phyloP scores from a whole-genome alignment of 2,329 filamentous ascomycete species.

The Aspergillus fumigatus region DNA sequence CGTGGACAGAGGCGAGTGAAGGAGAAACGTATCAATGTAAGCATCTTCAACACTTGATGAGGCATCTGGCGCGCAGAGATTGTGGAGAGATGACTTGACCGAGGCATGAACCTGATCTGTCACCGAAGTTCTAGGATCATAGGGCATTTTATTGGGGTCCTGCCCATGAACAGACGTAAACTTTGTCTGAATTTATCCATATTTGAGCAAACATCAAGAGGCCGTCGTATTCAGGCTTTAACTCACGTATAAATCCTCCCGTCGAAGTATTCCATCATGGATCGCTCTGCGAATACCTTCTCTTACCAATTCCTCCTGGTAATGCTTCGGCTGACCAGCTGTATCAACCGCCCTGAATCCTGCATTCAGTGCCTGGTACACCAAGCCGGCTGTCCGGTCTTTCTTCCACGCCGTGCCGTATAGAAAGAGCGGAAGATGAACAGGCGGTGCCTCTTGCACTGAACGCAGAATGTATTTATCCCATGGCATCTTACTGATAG shows the following conservation, averaged over 20 bases:
- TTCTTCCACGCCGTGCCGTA: constrained; percentile 90
- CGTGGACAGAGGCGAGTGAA: constrained; percentile 54
- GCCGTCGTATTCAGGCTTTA: neutral
- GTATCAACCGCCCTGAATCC: constrained; percentile 75
- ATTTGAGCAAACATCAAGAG: neutral
- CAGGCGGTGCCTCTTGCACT: constrained; percentile 18
- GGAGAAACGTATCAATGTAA: constrained; percentile 56
- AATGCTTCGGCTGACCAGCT: constrained; percentile 73
- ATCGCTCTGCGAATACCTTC: constrained; percentile 62
- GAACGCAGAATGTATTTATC: constrained; percentile 27
- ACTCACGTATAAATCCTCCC: constrained; percentile 60
- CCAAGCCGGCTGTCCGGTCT: constrained; percentile 60
- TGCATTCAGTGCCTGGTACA: constrained; percentile 61
- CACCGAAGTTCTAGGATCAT: constrained; percentile 55
- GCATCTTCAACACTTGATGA: constrained; percentile 33
- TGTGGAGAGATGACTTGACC: constrained; percentile 60
- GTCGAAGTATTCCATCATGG: constrained; percentile 52
- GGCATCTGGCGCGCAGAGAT: constrained; percentile 45
- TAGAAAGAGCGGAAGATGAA: constrained; percentile 48
- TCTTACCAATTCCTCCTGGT: constrained; percentile 67
- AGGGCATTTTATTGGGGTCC: constrained; percentile 58
- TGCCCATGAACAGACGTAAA: constrained; percentile 65
- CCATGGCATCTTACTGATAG: constrained; percentile 27
- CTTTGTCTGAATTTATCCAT: constrained; percentile 69
- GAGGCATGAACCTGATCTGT: constrained; percentile 63